Conservation (phyloP, 1,284 basidiomycete species). For the Papiliotrema laurentii region DNA sequence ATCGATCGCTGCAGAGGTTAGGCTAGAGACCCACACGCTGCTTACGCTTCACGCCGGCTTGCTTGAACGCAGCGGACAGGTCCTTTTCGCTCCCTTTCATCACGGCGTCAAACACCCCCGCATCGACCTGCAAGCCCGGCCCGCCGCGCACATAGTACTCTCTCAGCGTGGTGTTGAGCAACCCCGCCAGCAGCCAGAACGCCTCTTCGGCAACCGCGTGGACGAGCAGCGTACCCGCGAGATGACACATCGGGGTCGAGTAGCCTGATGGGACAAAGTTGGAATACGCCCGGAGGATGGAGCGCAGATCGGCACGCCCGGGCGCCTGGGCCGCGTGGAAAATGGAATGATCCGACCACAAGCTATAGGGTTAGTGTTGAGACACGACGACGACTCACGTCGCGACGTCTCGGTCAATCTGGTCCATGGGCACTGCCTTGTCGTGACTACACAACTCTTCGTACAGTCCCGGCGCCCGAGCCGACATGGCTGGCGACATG, state of each 20-base stretch:
- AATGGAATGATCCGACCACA: conserved; percentile 41
- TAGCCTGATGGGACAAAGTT: conserved; percentile 63
- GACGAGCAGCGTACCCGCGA: conserved; percentile 72
- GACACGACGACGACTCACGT: conserved; percentile 17
- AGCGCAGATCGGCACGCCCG: conserved; percentile 40
- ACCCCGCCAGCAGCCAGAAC: conserved; percentile 71
- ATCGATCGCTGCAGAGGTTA: conserved; percentile 32
- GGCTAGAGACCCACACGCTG: neutral
- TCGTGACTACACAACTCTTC: conserved; percentile 60
- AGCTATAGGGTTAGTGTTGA: conserved; percentile 10
- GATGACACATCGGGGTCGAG: conserved; percentile 58
- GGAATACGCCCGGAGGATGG: conserved; percentile 38
- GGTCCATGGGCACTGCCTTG: conserved; percentile 52
- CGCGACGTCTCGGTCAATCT: conserved; percentile 62
- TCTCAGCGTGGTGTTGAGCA: conserved; percentile 65
- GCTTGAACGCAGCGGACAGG: conserved; percentile 59
- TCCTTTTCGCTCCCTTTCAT: conserved; percentile 64
- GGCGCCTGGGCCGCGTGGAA: conserved; percentile 30
- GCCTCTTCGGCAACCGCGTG: conserved; percentile 85
- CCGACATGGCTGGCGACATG: conserved; percentile 67
- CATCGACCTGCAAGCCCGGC: conserved; percentile 75
- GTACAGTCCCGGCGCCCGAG: conserved; percentile 66
- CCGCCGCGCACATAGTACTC: conserved; percentile 70
- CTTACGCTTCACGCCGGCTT: conserved; percentile 51
- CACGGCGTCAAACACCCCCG: conserved; percentile 68